Percentiles rank a stretch among this genome's conserved stretches.
Conservation (phyloP, 2,329 filamentous ascomycete species). For the Sarocladiaceae sp. region DNA sequence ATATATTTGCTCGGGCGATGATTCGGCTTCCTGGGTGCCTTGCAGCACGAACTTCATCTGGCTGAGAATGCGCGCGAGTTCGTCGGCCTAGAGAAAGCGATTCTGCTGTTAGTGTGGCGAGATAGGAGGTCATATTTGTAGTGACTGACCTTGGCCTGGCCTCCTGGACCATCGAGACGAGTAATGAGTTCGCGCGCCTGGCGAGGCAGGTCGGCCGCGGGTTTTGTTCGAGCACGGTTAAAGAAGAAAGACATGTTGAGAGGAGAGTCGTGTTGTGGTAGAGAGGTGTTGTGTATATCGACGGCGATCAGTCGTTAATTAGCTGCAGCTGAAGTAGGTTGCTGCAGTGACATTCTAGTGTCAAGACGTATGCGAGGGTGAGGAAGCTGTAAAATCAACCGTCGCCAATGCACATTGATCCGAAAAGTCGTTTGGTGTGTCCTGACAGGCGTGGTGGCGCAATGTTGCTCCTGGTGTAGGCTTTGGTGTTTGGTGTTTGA, state of each 20-base stretch:
- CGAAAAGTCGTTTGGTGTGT: no score
- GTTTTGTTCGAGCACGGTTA: constrained; percentile 46
- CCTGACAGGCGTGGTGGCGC: no score
- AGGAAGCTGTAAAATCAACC: no score
- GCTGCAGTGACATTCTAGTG: background rate
- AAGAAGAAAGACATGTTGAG: constrained; percentile 51
- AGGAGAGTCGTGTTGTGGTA: no score
- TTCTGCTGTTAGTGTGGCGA: background rate
- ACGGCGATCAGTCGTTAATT: background rate
- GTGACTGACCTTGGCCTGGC: constrained; percentile 39
- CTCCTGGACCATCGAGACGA: constrained; percentile 46
- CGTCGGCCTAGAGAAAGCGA: constrained; percentile 61
- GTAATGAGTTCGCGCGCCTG: constrained; percentile 52
- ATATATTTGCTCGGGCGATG: constrained; percentile 81
- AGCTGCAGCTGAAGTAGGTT: background rate
- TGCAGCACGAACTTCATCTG: constrained; percentile 94
- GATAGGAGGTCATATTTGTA: background rate
- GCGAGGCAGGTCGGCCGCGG: constrained; percentile 49
- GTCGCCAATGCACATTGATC: no score
- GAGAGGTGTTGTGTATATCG: no score
- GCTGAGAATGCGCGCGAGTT: constrained; percentile 76
- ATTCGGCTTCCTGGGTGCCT: constrained; percentile 86
- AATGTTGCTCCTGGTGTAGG: background rate
- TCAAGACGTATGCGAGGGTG: background rate
- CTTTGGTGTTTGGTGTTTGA: constrained; percentile 8